phyloP scores from a whole-genome alignment of 192 early-diverging fungal species.

The Physocladia obscura region DNA sequence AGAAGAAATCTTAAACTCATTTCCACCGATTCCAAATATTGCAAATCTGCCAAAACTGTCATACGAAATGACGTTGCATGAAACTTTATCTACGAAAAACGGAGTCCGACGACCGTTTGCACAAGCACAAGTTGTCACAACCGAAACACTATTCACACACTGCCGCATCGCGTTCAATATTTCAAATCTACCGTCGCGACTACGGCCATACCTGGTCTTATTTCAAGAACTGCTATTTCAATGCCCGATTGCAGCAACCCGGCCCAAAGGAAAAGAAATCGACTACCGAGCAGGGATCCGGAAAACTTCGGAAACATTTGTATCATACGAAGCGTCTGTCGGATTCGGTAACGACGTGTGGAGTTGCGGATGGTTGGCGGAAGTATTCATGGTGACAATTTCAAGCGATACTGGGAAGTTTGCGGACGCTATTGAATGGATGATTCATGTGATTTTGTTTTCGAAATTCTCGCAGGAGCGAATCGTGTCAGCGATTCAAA shows the following conservation, averaged over 20 bases:
- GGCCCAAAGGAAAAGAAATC: slow-evolving; percentile 14
- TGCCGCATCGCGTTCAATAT: slow-evolving; percentile 58
- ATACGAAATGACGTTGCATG: slow-evolving; percentile 18
- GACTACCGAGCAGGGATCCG: slow-evolving; percentile 41
- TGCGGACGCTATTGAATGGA: slow-evolving; percentile 13
- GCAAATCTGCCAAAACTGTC: slow-evolving; percentile 48
- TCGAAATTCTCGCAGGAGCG: slow-evolving; percentile 69
- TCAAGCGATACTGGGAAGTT: slow-evolving; percentile 35
- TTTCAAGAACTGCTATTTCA: slow-evolving; percentile 78
- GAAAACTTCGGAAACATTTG: slow-evolving; percentile 56
- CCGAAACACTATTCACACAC: slow-evolving; percentile 68
- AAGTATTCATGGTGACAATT: slow-evolving; percentile 43
- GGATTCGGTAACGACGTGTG: slow-evolving; percentile 53
- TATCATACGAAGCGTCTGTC: slow-evolving; percentile 49
- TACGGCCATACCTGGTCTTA: slow-evolving; percentile 70
- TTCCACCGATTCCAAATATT: slow-evolving; percentile 71
- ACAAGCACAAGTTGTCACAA: slow-evolving; percentile 58
- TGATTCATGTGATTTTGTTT: slow-evolving; percentile 55
- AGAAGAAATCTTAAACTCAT: slow-evolving; percentile 47
- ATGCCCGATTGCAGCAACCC: slow-evolving; percentile 21
- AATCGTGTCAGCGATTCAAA: slow-evolving; percentile 67
- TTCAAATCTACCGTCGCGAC: slow-evolving; percentile 50
- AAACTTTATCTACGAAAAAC: background rate
- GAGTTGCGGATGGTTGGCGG: slow-evolving; percentile 42
- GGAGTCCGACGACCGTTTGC: slow-evolving; percentile 41